These are phyloP conservation scores for Diaporthe nobilis DNA, from an alignment of 2,329 filamentous ascomycete genomes.

Conservation along the genomic window DNA sequence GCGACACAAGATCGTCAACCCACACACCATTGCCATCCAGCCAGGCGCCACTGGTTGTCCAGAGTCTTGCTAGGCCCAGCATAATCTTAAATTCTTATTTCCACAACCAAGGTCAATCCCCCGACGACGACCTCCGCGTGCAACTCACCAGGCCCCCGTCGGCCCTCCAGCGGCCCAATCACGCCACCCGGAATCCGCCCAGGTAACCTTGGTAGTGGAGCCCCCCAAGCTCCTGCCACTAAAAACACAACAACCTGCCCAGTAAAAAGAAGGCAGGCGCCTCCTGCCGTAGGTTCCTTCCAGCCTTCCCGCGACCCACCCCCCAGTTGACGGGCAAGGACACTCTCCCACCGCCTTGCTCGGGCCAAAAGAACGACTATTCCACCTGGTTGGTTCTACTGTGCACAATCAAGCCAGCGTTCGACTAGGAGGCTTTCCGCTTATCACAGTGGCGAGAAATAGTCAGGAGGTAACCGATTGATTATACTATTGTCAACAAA, in stretches of 20 bases:
- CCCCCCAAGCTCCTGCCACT: constrained; percentile 29
- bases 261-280: constrained; percentile 14
- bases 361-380: constrained; percentile 9
- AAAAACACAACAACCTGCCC: constrained; percentile 29
- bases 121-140: constrained; percentile 19
- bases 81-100: constrained; percentile 29
- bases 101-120: constrained; percentile 36
- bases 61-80: constrained; percentile 8
- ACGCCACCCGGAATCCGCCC: not conserved
- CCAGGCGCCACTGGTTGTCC: constrained; percentile 4
- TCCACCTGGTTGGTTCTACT: not conserved
- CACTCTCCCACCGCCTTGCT: constrained; percentile 30
- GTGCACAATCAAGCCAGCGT: not conserved
- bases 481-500: not conserved
- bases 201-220: constrained; percentile 24
- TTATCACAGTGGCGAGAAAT: constrained; percentile 4
- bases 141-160: constrained; percentile 23
- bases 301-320: constrained; percentile 35
- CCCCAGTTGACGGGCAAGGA: constrained; percentile 12
- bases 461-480: constrained; percentile 19
- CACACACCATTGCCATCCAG: constrained; percentile 9
- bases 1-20: constrained; percentile 22
- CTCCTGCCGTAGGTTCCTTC: constrained; percentile 8
- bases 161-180: constrained; percentile 36
- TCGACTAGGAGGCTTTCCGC: not conserved